Conservation (phyloP, 2,329 filamentous ascomycete species). For the Apiospora aurea region DNA sequence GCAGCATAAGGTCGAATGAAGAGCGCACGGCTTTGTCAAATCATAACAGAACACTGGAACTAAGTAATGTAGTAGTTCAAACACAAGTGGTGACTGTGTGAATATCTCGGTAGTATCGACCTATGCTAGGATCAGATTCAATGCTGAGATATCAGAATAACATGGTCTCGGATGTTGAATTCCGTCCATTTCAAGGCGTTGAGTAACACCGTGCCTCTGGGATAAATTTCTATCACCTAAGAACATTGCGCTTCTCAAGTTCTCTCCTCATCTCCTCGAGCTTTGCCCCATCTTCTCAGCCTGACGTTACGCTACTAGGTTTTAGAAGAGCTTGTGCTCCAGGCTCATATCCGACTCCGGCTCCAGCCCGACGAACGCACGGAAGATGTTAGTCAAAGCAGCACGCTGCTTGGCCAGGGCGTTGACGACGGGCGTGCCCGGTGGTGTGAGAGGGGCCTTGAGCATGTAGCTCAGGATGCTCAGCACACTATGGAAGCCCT, state of each 20-base stretch:
- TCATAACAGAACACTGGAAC: too few relatives aligned
- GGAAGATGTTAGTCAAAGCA: conserved; percentile 97
- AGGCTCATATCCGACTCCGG: conserved; percentile 99
- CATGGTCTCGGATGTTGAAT: conserved; percentile 12
- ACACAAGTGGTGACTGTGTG: background rate
- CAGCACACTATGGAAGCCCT: conserved; percentile 95
- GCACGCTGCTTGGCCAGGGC: conserved; percentile 94
- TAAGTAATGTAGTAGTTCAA: background rate
- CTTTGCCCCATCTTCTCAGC: background rate
- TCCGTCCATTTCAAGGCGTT: background rate
- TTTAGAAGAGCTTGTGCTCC: conserved; percentile 90
- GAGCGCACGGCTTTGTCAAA: too few relatives aligned
- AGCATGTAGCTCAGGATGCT: conserved; percentile 99
- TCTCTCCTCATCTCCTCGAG: background rate
- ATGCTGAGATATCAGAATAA: background rate
- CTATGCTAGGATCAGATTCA: background rate
- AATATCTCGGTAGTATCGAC: background rate
- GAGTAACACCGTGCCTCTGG: background rate
- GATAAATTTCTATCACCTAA: background rate
- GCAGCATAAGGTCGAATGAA: too few relatives aligned
- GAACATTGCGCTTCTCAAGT: background rate
- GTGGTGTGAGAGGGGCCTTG: conserved; percentile 90
- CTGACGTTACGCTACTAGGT: conserved; percentile 52
- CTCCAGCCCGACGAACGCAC: conserved; percentile 93
- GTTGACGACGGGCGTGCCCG: conserved; percentile 95